A percentile compares a stretch with the other conserved stretches of the same genome.
Conservation (phyloP, 2,329 filamentous ascomycete genomes). For the Rhytidhysteron rufulum region DNA sequence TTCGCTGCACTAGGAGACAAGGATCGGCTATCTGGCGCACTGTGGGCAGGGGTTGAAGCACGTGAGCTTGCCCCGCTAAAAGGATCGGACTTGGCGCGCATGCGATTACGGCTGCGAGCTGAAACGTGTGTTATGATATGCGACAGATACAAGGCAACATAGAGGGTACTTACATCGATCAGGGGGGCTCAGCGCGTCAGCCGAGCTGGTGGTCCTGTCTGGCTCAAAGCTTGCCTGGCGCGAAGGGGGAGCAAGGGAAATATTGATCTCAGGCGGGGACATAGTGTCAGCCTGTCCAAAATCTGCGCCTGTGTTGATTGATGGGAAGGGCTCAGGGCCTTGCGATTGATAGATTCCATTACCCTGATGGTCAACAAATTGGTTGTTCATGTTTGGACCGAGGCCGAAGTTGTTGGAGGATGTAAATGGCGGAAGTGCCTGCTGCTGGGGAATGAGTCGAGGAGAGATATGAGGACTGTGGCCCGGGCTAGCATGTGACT, state of each 20-base stretch:
- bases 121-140: slow-evolving; percentile 14
- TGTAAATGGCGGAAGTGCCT: slow-evolving; percentile 47
- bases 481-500: slow-evolving; percentile 54
- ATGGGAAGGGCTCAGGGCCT: slow-evolving; percentile 46
- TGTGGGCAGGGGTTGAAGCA: slow-evolving; percentile 38
- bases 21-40: slow-evolving; percentile 28
- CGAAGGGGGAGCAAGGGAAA: slow-evolving; percentile 80
- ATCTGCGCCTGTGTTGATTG: slow-evolving; percentile 52
- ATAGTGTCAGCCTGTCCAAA: slow-evolving; percentile 69
- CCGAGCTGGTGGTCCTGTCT: slow-evolving; percentile 57
- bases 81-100: slow-evolving; percentile 58
- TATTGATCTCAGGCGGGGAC: slow-evolving; percentile 91
- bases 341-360: slow-evolving; percentile 51
- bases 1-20: slow-evolving; percentile 43
- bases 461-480: slow-evolving; percentile 70
- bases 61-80: slow-evolving; percentile 48
- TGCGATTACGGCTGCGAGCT: slow-evolving; percentile 55
- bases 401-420: slow-evolving; percentile 45
- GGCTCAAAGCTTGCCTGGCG: slow-evolving; percentile 63
- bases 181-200: slow-evolving; percentile 81
- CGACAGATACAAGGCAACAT: slow-evolving; percentile 12
- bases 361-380: slow-evolving; percentile 43
- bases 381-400: slow-evolving; percentile 44
- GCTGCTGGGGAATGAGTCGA: slow-evolving; percentile 65
- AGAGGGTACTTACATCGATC: slow-evolving; percentile 56